A percentile compares a stretch with the other conserved stretches of the same genome.
Conservation (phyloP, 139 green algal genomes). For the Coccomyxa sp. region DNA sequence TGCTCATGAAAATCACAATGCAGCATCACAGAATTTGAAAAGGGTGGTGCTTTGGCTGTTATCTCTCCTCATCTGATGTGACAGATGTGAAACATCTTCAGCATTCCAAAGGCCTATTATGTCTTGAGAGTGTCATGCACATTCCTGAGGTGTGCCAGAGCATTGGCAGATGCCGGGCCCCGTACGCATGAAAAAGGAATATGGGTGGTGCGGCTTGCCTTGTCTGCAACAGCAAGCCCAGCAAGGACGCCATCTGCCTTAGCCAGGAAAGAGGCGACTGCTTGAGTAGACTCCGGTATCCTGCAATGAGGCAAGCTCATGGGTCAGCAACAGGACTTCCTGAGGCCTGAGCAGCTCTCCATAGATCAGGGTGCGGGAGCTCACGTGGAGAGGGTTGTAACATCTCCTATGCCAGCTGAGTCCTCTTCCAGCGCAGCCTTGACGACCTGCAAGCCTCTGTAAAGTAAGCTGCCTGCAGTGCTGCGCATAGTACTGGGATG, state of each 20-base stretch:
- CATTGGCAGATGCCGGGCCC: background rate
- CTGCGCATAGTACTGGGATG: too few relatives aligned
- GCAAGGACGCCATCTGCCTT: constrained; percentile 90
- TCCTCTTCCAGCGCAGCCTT: constrained; percentile 81
- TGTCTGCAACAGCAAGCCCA: constrained; percentile 77
- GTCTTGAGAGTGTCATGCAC: background rate
- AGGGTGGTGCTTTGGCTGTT: too few relatives aligned
- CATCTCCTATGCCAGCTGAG: constrained; percentile 77
- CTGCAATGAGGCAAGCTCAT: background rate
- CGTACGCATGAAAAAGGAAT: too few relatives aligned
- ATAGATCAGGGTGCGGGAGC: background rate
- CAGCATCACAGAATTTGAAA: too few relatives aligned
- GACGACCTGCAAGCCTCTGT: constrained; percentile 33
- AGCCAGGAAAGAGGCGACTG: constrained; percentile 81
- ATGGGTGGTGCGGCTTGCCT: background rate
- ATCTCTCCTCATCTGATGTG: too few relatives aligned
- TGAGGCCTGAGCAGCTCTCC: background rate
- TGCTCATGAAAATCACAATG: background rate
- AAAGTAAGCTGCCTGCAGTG: too few relatives aligned
- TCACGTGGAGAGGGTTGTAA: constrained; percentile 86
- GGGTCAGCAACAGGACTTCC: background rate
- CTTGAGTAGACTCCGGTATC: constrained; percentile 37
- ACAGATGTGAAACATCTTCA: background rate
- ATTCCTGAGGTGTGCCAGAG: background rate
- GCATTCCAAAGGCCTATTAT: background rate